These are phyloP conservation scores for Globisporangium spiculum DNA, from an alignment of 352 stramenopile species.

Conservation along the genomic window DNA sequence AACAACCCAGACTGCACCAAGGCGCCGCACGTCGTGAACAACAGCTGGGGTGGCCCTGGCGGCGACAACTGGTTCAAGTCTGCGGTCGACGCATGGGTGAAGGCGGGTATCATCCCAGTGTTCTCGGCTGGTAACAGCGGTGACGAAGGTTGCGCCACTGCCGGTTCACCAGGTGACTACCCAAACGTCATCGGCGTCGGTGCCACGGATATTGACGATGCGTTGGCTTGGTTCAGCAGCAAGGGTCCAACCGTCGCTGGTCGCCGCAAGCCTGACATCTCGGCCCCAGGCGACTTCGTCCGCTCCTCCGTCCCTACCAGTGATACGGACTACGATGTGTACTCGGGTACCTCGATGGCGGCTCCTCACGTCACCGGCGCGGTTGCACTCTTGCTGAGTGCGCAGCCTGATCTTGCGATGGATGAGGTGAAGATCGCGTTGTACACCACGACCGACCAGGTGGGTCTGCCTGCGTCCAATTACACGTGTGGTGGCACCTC, in stretches of 20 bases:
- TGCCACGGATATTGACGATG: slow-evolving; percentile 18
- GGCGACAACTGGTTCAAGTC: slow-evolving; percentile 15
- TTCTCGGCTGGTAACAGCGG: slow-evolving; percentile 24
- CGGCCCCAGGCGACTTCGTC: slow-evolving; percentile 23
- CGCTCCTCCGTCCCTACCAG: slow-evolving; percentile 5
- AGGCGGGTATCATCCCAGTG: slow-evolving; percentile 26
- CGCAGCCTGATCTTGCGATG: slow-evolving; percentile 20
- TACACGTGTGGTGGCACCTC: slow-evolving; percentile 25
- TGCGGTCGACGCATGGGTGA: slow-evolving; percentile 20
- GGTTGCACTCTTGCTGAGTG: slow-evolving; percentile 26
- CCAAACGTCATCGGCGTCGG: slow-evolving; percentile 27
- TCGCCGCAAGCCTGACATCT: slow-evolving; percentile 27
- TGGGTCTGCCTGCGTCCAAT: slow-evolving; percentile 4
- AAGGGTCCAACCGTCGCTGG: slow-evolving; percentile 16
- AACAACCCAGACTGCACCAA: slow-evolving; percentile 19
- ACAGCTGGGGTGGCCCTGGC: slow-evolving; percentile 23
- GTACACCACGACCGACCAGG: slow-evolving; percentile 13
- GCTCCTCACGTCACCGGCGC: slow-evolving; percentile 28
- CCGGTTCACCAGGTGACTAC: slow-evolving; percentile 25
- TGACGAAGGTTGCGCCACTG: slow-evolving; percentile 12
- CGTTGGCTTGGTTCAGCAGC: slow-evolving; percentile 18
- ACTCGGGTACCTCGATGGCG: slow-evolving; percentile 20
- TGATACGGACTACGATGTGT: slow-evolving; percentile 2
- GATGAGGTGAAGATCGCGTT: slow-evolving; percentile 18
- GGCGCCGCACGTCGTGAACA: slow-evolving; percentile 26